Conservation (phyloP, 2,329 filamentous ascomycete species). For the Pseudogymnoascus sp. region DNA sequence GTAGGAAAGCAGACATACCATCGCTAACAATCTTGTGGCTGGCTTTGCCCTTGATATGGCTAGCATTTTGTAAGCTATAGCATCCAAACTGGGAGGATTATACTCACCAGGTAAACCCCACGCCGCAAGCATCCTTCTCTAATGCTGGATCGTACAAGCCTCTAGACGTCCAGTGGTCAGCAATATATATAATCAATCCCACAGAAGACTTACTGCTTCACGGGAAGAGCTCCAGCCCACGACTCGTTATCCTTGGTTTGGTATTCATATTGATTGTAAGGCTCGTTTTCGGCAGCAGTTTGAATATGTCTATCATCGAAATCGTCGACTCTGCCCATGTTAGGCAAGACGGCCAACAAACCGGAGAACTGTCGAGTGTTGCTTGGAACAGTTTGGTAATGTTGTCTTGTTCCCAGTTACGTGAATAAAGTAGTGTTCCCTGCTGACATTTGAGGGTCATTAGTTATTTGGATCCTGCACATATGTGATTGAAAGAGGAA, state of each 20-base stretch:
- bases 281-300: conserved; percentile 51
- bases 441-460: neutral
- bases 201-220: conserved; percentile 65
- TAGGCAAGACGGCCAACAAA: conserved; percentile 44
- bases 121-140: conserved; percentile 99
- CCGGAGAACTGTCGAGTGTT: neutral
- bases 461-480: conserved; percentile 2
- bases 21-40: conserved; percentile 99
- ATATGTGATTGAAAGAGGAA: neutral
- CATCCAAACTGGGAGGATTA: neutral
- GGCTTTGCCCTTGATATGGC: conserved; percentile 92
- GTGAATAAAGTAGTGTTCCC: neutral
- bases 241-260: conserved; percentile 77
- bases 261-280: conserved; percentile 73
- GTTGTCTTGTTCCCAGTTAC: neutral
- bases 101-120: conserved; percentile 92
- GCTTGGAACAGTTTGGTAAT: neutral
- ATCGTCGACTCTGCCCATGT: conserved; percentile 60
- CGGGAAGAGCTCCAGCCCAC: conserved; percentile 89
- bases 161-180: conserved; percentile 29
- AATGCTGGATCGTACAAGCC: conserved; percentile 93
- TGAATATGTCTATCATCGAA: conserved; percentile 63
- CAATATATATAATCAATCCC: neutral
- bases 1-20: conserved; percentile 52
- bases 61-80: conserved; percentile 32